phyloP scores from a whole-genome alignment of 1,139 yeast species.

The Blastobotrys capitulatus region DNA sequence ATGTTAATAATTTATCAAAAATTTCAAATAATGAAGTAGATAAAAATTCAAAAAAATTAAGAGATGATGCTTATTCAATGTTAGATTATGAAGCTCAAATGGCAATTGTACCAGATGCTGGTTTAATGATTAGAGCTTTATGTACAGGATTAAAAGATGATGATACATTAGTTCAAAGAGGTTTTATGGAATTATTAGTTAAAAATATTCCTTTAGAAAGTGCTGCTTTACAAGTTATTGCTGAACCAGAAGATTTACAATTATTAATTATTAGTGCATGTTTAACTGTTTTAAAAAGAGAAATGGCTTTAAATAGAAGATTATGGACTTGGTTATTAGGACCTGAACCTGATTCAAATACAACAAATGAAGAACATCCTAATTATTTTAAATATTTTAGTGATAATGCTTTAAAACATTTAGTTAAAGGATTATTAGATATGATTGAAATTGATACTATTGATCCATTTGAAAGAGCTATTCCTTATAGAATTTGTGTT shows the following conservation, averaged over 20 bases:
- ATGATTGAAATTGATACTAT: slow-evolving; percentile 32
- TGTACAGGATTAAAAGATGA: slow-evolving; percentile 59
- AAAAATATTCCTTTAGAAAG: slow-evolving; percentile 62
- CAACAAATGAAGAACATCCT: slow-evolving; percentile 31
- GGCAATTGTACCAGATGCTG: slow-evolving; percentile 70
- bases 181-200: slow-evolving; percentile 76
- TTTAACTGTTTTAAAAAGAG: slow-evolving; percentile 66
- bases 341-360: slow-evolving; percentile 42
- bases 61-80: slow-evolving; percentile 3
- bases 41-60: neutral
- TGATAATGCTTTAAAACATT: slow-evolving; percentile 31
- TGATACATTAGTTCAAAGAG: slow-evolving; percentile 72
- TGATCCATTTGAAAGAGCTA: slow-evolving; percentile 35
- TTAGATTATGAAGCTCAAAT: slow-evolving; percentile 54
- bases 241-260: slow-evolving; percentile 50
- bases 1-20: neutral
- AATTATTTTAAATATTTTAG: slow-evolving; percentile 60
- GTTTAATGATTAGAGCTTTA: slow-evolving; percentile 68
- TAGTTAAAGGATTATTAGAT: slow-evolving; percentile 49
- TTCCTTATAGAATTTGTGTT: slow-evolving; percentile 57
- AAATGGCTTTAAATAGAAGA: slow-evolving; percentile 90
- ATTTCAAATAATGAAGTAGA: no score
- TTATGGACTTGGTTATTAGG: slow-evolving; percentile 92
- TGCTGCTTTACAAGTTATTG: slow-evolving; percentile 45
- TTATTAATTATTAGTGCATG: slow-evolving; percentile 59